Base-by-base conservation (phyloP, 2,329 filamentous ascomycete species). In the Paracamarosporium sp. region DNA sequence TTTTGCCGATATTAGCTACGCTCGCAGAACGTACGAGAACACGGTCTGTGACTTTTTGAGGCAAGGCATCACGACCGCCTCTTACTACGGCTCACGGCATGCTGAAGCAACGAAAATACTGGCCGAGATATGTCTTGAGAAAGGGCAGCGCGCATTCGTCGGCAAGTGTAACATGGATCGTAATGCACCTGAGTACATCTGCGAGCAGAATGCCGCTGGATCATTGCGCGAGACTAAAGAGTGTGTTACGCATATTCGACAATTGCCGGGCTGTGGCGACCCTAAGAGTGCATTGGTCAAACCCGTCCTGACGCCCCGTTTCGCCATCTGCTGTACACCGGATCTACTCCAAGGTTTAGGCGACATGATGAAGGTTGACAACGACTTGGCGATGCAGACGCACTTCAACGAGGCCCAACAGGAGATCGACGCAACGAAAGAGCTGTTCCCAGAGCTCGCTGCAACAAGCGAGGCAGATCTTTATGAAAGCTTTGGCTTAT, bases 361-460 rank as follows among this genome's bases (percentile, higher is more conserved):
- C 0, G 67, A 75, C 1, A 80, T 90, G 24, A 83, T 83, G 0
- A 62, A 65, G 3, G 62, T 77, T 9, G 78, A 88, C 55, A 25
- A 43, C 1, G 70, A 79, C 1, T 67, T 89, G 20, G 79, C 84
- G 0, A 83, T 90, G 30, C 87, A 90, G 72, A 89, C 87, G 3
- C 88, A 90, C 69, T 89, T 90, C 76, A 86, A 88, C 70, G 87
- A 90, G 67, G 86, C 87, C 0, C 77, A 81, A 64, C 82, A 87
- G 57, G 87, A 90, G 69, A 85, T 88, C 52, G 62, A 76, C 1
- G 81, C 82, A 20, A 89, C 87, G 0, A 73, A 71, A 7, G 70
- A 78, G 0, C 73, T 90, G 2, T 89, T 88, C 63, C 85, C 86
- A 0, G 71, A 79, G 0, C 86, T 86, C 48, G 63, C 67, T 2